Evolutionary conservation across 768 basidiomycete species (phyloP).

Genomic region (Kwoniella bestiolae): DNA sequence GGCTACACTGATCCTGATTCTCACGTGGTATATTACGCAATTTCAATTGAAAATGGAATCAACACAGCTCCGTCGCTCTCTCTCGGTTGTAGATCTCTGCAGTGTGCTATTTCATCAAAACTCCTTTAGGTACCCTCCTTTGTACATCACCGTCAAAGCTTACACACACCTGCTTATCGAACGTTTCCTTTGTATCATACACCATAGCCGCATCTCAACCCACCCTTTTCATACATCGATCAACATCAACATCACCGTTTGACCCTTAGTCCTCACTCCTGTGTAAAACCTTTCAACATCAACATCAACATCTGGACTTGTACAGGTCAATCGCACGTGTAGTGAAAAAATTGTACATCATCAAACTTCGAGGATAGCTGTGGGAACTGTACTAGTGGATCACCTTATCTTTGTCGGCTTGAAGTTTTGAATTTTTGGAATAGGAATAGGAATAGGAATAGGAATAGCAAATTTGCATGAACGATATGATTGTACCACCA

Average conservation of each 20-base stretch:
- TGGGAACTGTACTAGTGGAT: not conserved
- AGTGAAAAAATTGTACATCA: not conserved
- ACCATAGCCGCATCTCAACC: conserved; percentile 4
- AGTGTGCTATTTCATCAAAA: no score
- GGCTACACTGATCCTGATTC: not conserved
- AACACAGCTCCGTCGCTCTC: not conserved
- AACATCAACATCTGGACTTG: not conserved
- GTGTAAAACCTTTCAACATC: conserved; percentile 1
- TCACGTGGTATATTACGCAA: conserved; percentile 12
- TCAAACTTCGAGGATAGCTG: not conserved
- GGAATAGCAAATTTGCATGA: not conserved
- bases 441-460: no score
- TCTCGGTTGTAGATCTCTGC: conserved; percentile 6
- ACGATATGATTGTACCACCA: conserved; percentile 9
- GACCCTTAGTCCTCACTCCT: not conserved
- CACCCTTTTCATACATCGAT: not conserved
- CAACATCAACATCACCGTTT: no score
- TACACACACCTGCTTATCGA: not conserved
- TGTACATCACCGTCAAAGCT: not conserved
- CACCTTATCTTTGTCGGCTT: not conserved
- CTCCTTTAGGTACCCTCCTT: no score
- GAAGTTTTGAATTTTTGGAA: not conserved
- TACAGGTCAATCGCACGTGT: not conserved
- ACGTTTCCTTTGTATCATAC: conserved; percentile 4
- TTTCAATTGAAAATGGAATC: not conserved